Conservation (phyloP, 176 grass and related monocot species). For the Poa pratensis region DNA sequence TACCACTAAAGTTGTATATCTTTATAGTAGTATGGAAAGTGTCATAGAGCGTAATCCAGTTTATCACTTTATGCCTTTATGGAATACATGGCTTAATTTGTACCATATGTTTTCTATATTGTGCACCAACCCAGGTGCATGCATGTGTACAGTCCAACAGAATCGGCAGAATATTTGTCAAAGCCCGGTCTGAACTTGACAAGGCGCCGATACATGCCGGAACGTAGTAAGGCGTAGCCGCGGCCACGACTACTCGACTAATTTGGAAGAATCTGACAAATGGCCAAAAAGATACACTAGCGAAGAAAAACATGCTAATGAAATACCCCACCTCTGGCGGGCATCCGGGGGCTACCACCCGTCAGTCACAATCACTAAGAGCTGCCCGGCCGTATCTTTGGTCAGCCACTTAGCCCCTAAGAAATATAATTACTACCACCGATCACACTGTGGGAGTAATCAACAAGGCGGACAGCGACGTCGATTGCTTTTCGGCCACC, state of each 20-base stretch:
- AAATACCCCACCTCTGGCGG: constrained; percentile 21
- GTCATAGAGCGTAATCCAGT: too few relatives aligned
- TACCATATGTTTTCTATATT: not conserved
- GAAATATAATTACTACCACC: constrained; percentile 22
- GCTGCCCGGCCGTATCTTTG: constrained; percentile 8
- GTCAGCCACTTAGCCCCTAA: constrained; percentile 29
- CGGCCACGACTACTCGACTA: constrained; percentile 31
- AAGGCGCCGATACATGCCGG: constrained; percentile 33
- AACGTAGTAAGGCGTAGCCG: not conserved
- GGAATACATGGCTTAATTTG: not conserved
- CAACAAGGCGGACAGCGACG: constrained; percentile 43
- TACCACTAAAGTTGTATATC: too few relatives aligned
- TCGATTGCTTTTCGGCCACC: not conserved
- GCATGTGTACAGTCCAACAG: constrained; percentile 22
- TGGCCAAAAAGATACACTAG: not conserved
- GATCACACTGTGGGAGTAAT: constrained; percentile 32
- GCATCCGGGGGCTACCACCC: not conserved
- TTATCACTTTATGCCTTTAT: too few relatives aligned
- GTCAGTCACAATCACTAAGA: constrained; percentile 25
- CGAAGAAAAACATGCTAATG: not conserved
- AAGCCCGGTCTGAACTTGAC: constrained; percentile 48
- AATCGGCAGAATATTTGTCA: constrained; percentile 40
- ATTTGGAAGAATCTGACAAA: constrained; percentile 4
- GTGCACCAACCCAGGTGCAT: constrained; percentile 41
- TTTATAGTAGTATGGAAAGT: too few relatives aligned